phyloP scores from a whole-genome alignment of 2,329 filamentous ascomycete genomes.

The Penicillium sp. region DNA sequence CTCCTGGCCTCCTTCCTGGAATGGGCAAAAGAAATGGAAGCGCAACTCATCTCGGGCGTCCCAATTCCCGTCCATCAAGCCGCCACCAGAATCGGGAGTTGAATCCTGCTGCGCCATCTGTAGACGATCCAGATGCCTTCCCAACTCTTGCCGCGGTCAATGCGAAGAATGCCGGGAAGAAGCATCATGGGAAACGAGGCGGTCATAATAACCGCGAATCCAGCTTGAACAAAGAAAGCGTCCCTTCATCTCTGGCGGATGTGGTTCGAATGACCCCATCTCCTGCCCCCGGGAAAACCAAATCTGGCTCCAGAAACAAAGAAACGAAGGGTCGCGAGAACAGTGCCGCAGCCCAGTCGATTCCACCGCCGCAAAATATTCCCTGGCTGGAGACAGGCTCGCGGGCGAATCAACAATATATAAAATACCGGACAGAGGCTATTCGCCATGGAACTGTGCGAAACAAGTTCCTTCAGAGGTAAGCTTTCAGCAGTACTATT shows the following conservation, averaged over 20 bases:
- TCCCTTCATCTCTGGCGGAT: constrained; percentile 80
- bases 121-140: constrained; percentile 95
- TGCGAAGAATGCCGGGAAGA: constrained; percentile 71
- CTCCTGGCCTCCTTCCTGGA: constrained; percentile 29
- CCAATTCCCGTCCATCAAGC: constrained; percentile 80
- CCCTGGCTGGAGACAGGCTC: constrained; percentile 96
- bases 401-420: constrained; percentile 84
- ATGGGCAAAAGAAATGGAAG: constrained; percentile 44
- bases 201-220: constrained; percentile 61
- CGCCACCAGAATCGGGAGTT: constrained; percentile 67
- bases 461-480: constrained; percentile 97
- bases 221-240: constrained; percentile 63
- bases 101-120: constrained; percentile 67
- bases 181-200: constrained; percentile 87
- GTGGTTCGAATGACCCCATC: constrained; percentile 94
- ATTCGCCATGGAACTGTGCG: constrained; percentile 95
- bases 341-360: constrained; percentile 75
- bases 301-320: constrained; percentile 58
- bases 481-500: constrained; percentile 22
- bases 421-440: constrained; percentile 91
- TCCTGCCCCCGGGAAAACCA: constrained; percentile 59
- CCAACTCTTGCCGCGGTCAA: constrained; percentile 77
- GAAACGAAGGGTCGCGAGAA: constrained; percentile 69
- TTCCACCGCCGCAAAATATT: constrained; percentile 83
- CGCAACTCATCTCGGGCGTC: constrained; percentile 57